Base-by-base conservation (phyloP, 2,329 filamentous ascomycete species). In the Fusarium floridanum region DNA sequence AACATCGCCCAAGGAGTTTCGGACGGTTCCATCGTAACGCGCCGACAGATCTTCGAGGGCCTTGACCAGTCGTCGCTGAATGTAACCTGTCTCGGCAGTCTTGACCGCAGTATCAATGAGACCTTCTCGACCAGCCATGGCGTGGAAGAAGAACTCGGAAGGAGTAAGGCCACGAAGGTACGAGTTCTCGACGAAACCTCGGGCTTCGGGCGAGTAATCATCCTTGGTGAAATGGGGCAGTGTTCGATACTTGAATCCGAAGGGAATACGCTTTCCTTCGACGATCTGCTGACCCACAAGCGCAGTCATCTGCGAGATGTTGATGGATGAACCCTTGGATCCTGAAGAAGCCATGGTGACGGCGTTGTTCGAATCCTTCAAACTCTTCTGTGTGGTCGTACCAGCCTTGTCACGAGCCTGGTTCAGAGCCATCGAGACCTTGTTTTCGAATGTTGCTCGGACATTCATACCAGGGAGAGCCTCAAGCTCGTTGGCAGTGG, bases 61-160 rank as follows among this genome's bases (percentile, higher is more conserved):
- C 85, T 99, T 99, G 80, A 99, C 97, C 55, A 99, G 90, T 88
- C 97, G 95, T 85, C 97, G 94, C 85, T 99, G 97, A 76, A 99
- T 99, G 83, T 99, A 99, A 85, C 97, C 97, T 67, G 97, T 99
- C 84, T 99, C 97, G 22, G 97, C 97, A 75, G 97, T 99, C 90
- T 99, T 99, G 85, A 99, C 97, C 76, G 97, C 97, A 62, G 97
- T 99, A 89, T 99, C 97, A 79, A 99, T 99, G 65, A 99, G 89
- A 97, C 97, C 97, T 86, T 99, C 97, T 87, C 97, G 92, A 95
- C 97, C 97, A 88, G 97, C 97, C 97, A 99, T 99, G 81, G 97
- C 97, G 90, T 99, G 97, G 89, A 99, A 99, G 87, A 98, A 99
- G 86, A 99, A 99, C 78, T 99, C 97, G 1, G 94, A 93, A 0